Evolutionary conservation across 2,329 filamentous ascomycete genomes (phyloP).

Genomic region (Fusarium liriodendri): DNA sequence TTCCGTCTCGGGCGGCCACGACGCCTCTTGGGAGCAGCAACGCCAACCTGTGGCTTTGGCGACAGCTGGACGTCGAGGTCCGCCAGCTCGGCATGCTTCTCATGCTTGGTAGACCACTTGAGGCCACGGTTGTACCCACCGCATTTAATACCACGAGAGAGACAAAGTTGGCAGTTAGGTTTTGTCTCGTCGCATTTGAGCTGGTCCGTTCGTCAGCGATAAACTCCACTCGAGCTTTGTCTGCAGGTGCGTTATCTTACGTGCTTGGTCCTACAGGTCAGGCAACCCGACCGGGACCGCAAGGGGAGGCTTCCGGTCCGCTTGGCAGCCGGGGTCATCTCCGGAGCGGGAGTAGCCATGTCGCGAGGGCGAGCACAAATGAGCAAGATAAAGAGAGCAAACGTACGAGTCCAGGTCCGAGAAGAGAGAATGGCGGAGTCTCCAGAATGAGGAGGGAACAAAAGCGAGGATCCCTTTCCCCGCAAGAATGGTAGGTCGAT

Average conservation of each 20-base stretch:
- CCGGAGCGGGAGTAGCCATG: conserved; percentile 1
- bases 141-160: conserved; percentile 36
- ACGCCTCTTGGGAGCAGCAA: conserved; percentile 2
- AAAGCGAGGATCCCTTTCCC: conserved; percentile 15
- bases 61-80: conserved; percentile 17
- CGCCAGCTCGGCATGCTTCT: conserved; percentile 19
- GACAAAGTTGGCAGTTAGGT: conserved; percentile 36
- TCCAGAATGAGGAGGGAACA: not conserved
- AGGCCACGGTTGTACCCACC: conserved; percentile 36
- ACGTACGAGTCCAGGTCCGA: not conserved
- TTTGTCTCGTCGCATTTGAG: conserved; percentile 43
- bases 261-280: conserved; percentile 33
- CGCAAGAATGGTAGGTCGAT: conserved; percentile 17
- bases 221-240: not conserved
- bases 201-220: conserved; percentile 17
- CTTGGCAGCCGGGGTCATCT: not conserved
- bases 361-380: not conserved
- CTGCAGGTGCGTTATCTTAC: not conserved
- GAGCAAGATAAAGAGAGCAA: not conserved
- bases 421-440: not conserved
- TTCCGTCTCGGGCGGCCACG: conserved; percentile 22
- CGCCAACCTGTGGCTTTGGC: not conserved
- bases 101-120: conserved; percentile 39
- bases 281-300: conserved; percentile 27
- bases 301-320: conserved; percentile 12